These are phyloP conservation scores for Schizothecium vesticola DNA, from an alignment of 495 filamentous ascomycete genomes.

Conservation along the genomic window DNA sequence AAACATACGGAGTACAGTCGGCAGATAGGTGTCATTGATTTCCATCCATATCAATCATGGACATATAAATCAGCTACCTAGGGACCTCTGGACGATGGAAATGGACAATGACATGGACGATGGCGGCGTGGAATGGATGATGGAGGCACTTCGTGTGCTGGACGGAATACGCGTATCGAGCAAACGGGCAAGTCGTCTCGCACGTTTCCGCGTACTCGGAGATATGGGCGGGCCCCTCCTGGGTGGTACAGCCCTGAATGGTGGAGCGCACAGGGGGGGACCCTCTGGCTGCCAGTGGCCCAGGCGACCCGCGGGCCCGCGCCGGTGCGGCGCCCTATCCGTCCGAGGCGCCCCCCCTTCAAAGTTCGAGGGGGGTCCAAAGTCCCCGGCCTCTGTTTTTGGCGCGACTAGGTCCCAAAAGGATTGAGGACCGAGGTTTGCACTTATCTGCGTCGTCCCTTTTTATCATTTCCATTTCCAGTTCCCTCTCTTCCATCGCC, in stretches of 20 bases:
- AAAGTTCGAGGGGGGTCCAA: not conserved
- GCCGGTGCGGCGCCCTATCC: not conserved
- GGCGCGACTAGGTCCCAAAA: not conserved
- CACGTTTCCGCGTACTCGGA: not conserved
- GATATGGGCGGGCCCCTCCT: not conserved
- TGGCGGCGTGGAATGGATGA: not conserved
- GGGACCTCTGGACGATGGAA: no score
- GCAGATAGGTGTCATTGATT: not conserved
- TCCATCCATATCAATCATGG: not conserved
- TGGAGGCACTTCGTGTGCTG: not conserved
- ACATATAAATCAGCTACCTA: not conserved
- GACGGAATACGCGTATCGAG: not conserved
- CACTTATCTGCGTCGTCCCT: not conserved
- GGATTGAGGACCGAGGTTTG: not conserved
- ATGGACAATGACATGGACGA: no score
- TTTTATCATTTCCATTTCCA: not conserved
- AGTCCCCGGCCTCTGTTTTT: not conserved
- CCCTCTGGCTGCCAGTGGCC: not conserved
- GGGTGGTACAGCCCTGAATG: not conserved
- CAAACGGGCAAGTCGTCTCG: not conserved
- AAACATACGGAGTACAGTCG: not conserved
- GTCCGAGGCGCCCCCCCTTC: not conserved
- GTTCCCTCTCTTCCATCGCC: not conserved
- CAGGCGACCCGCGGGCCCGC: not conserved
- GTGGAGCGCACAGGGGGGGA: not conserved